Evolutionary conservation across 2,329 filamentous ascomycete species (phyloP), one percentile per base, ranked within the genome.

Genomic region (Fusarium nygamai): DNA sequence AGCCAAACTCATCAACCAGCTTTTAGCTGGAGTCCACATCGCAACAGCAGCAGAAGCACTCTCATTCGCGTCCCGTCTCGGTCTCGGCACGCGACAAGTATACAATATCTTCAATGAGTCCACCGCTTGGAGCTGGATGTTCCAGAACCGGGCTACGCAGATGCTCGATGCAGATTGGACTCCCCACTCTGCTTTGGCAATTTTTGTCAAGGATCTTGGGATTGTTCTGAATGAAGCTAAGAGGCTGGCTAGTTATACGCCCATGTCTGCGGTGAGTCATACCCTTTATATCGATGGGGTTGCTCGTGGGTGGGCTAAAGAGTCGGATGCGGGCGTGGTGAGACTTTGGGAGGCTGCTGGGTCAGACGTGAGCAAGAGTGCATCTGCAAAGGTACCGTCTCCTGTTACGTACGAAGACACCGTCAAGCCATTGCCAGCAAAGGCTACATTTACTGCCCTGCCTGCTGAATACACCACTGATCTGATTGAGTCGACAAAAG

Each of bases 1-100:
- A 33, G 58, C 47, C 4, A 61, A 61, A 10, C 46, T 61, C 33
- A 50, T 61, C 57, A 61, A 61, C 19, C 57, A 61, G 9, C 57
- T 61, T 29, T 27, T 61, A 7, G 57, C 57, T 20, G 57, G 57
- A 41, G 46, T 47, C 16, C 57, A 61, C 44, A 61, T 61, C 19
- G 34, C 57, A 27, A 48, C 57, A 5, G 44, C 57, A 27, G 57
- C 57, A 38, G 57, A 61, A 17, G 6, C 50, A 36, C 50, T 53
- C 3, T 8, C 33, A 36, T 36, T 53, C 12, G 50, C 50, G 0
- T 53, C 50, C 2, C 50, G 50, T 16, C n/a, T 53, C 6, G 33
- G 50, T 0, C 50, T 53, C 6, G 50, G 36, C 4, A 53, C 50
- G 0, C 31, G n/a, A 2, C 50, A 53, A 27, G 50, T 53, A 14